These are phyloP conservation scores for Lachnellula subtilissima DNA, from an alignment of 2,329 filamentous ascomycete species.

Conservation along the genomic window DNA sequence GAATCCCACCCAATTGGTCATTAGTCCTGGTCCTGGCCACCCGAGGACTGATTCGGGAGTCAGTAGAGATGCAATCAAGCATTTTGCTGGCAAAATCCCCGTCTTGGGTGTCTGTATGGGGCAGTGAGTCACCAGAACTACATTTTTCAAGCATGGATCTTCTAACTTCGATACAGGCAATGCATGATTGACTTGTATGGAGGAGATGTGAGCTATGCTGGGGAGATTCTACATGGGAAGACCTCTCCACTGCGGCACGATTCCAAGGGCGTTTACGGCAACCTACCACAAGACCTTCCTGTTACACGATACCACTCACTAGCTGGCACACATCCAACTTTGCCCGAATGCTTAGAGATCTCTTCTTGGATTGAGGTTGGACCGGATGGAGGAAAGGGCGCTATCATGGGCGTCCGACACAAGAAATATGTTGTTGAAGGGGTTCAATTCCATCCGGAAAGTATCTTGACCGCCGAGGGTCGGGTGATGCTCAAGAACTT, in stretches of 20 bases:
- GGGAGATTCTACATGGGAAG: conserved; percentile 96
- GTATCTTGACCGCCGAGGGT: conserved; percentile 87
- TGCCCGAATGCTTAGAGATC: conserved; percentile 81
- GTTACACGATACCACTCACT: conserved; percentile 97
- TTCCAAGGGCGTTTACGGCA: conserved; percentile 81
- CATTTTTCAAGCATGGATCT: neutral
- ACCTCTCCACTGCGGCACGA: conserved; percentile 89
- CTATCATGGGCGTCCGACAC: conserved; percentile 97
- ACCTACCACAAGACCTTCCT: conserved; percentile 72
- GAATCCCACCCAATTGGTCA: conserved; percentile 87
- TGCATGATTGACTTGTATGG: conserved; percentile 95
- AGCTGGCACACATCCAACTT: conserved; percentile 81
- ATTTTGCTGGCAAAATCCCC: conserved; percentile 93
- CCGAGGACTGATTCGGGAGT: conserved; percentile 87
- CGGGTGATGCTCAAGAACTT: conserved; percentile 92
- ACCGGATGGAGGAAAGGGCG: conserved; percentile 69
- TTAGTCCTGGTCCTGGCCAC: conserved; percentile 93
- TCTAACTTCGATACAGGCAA: conserved; percentile 51
- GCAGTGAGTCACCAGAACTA: conserved; percentile 55
- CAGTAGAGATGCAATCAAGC: conserved; percentile 82
- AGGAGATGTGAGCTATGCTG: conserved; percentile 84
- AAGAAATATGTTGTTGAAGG: conserved; percentile 89
- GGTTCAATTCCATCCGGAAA: conserved; percentile 97
- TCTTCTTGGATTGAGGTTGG: conserved; percentile 81
- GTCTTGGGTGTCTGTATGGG: conserved; percentile 99